Percentiles rank a stretch among this genome's conserved stretches.
Evolutionary conservation across 1,139 yeast species (phyloP).

Genomic region (Geotrichum fermentans): DNA sequence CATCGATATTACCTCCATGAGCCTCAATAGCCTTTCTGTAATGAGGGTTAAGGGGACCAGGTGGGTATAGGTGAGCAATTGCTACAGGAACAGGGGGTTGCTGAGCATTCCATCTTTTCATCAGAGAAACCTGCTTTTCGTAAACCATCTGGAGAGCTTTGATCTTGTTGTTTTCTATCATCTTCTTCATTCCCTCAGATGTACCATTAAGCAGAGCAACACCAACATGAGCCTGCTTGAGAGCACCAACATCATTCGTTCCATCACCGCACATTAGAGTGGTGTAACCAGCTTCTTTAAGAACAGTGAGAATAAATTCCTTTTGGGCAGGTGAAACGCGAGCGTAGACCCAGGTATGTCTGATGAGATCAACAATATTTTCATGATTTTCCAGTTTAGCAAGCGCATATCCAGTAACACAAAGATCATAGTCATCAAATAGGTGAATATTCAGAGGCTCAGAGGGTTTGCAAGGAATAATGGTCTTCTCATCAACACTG

Average conservation of each 20-base stretch:
- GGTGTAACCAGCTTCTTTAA: slow-evolving; percentile 84
- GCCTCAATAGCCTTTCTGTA: slow-evolving; percentile 80
- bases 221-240: slow-evolving; percentile 97
- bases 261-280: slow-evolving; percentile 99
- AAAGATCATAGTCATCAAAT: slow-evolving; percentile 71
- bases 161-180: slow-evolving; percentile 72
- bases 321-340: slow-evolving; percentile 96
- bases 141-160: slow-evolving; percentile 66
- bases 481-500: slow-evolving; percentile 68
- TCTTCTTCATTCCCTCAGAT: slow-evolving; percentile 85
- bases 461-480: slow-evolving; percentile 62
- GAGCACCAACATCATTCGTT: slow-evolving; percentile 98
- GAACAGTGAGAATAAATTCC: slow-evolving; percentile 78
- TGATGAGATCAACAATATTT: slow-evolving; percentile 66
- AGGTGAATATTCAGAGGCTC: slow-evolving; percentile 54
- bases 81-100: slow-evolving; percentile 79
- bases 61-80: slow-evolving; percentile 94
- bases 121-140: slow-evolving; percentile 74
- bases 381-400: slow-evolving; percentile 49
- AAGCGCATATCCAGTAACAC: slow-evolving; percentile 91
- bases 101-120: slow-evolving; percentile 64
- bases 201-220: slow-evolving; percentile 96
- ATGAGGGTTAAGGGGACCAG: slow-evolving; percentile 88
- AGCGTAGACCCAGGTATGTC: slow-evolving; percentile 95
- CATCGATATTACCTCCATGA: slow-evolving; percentile 59